Evolutionary conservation across 2,329 filamentous ascomycete genomes (phyloP).

Genomic region (Cyclaneusma minus): DNA sequence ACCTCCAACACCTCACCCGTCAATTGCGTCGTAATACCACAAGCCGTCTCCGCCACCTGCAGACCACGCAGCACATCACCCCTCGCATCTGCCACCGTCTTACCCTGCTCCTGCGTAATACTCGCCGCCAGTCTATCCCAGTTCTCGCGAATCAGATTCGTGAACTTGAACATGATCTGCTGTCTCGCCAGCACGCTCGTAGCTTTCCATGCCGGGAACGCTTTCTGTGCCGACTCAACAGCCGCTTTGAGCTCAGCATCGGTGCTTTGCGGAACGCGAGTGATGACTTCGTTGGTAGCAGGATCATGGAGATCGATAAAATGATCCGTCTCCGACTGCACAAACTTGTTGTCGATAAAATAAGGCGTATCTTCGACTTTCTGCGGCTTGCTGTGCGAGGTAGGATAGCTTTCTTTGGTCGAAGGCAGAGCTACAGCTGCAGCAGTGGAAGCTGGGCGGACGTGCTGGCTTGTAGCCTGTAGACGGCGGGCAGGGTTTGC

Average conservation of each 20-base stretch:
- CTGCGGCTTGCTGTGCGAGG: slow-evolving; percentile 54
- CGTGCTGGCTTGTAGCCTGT: slow-evolving; percentile 39
- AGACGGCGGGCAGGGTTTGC: slow-evolving; percentile 28
- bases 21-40: slow-evolving; percentile 65
- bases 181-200: slow-evolving; percentile 61
- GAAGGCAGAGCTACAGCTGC: slow-evolving; percentile 25
- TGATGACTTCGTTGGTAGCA: slow-evolving; percentile 74
- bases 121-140: slow-evolving; percentile 74
- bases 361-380: slow-evolving; percentile 58
- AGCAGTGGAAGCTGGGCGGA: slow-evolving; percentile 33
- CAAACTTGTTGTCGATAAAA: slow-evolving; percentile 71
- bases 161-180: slow-evolving; percentile 80
- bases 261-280: slow-evolving; percentile 69
- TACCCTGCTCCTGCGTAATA: slow-evolving; percentile 79
- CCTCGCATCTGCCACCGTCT: slow-evolving; percentile 71
- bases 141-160: slow-evolving; percentile 64
- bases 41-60: slow-evolving; percentile 73
- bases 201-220: slow-evolving; percentile 58
- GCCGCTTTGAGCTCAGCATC: slow-evolving; percentile 61
- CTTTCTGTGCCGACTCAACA: slow-evolving; percentile 60
- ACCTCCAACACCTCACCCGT: slow-evolving; percentile 77
- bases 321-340: slow-evolving; percentile 48
- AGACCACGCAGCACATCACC: slow-evolving; percentile 71
- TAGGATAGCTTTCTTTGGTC: slow-evolving; percentile 48
- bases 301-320: slow-evolving; percentile 74